Percentiles rank a stretch among this genome's conserved stretches.
Evolutionary conservation across 176 grass and related monocot genomes (phyloP).

Genomic region (Juncus effusus): DNA sequence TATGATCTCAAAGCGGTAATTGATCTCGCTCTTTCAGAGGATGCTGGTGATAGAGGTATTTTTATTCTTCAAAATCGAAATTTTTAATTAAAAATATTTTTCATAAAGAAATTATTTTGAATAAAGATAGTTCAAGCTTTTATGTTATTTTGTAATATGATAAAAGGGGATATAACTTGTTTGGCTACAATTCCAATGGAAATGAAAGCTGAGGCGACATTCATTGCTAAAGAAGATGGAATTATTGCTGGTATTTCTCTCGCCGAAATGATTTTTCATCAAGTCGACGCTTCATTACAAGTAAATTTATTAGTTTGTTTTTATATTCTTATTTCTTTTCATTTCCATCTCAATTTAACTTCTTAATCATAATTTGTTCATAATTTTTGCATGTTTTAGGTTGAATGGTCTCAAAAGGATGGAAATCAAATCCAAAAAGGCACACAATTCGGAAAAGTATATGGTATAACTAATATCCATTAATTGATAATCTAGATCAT

Average conservation of each 20-base stretch:
- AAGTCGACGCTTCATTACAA: constrained; percentile 77
- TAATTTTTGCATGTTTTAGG: constrained; percentile 40
- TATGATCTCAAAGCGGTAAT: constrained; percentile 83
- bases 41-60: constrained; percentile 78
- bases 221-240: constrained; percentile 86
- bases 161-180: constrained; percentile 84
- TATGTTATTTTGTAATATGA: too few relatives aligned
- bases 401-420: constrained; percentile 74
- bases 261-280: constrained; percentile 90
- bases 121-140: too few relatives aligned
- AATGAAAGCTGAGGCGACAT: constrained; percentile 79
- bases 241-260: constrained; percentile 77
- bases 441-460: constrained; percentile 87
- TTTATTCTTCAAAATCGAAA: not conserved
- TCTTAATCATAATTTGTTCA: not conserved
- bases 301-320: constrained; percentile 29
- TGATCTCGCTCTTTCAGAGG: constrained; percentile 87
- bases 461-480: constrained; percentile 43
- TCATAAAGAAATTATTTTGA: not conserved
- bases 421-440: constrained; percentile 67
- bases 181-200: constrained; percentile 80
- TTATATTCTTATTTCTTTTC: not conserved
- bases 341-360: constrained; percentile 6
- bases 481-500: not conserved
- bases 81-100: too few relatives aligned